Conservation (phyloP, 129 eudicot species). For the Escallonia herrerae region DNA sequence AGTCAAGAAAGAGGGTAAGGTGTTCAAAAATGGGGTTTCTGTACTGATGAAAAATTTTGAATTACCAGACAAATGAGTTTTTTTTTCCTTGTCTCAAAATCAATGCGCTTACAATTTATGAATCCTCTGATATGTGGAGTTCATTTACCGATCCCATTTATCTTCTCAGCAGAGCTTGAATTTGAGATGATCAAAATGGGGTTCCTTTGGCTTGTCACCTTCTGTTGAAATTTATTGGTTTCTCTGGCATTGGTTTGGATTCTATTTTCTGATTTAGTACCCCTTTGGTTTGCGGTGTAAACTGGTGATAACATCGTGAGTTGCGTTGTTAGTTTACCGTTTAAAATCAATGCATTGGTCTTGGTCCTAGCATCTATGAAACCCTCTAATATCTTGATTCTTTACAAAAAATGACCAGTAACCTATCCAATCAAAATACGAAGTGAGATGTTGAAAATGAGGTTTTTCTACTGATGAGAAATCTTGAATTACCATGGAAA, state of each 20-base stretch:
- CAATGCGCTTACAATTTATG: no score
- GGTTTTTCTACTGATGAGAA: constrained; percentile 13
- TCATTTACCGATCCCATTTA: no score
- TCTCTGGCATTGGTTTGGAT: no score
- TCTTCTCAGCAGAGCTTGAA: no score
- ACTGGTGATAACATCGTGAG: no score
- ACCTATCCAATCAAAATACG: neutral
- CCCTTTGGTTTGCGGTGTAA: no score
- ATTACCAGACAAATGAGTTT: neutral
- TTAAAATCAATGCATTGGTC: neutral
- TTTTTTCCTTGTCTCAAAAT: no score
- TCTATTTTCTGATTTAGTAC: no score
- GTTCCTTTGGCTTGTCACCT: no score
- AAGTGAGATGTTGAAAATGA: neutral
- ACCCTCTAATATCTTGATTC: neutral
- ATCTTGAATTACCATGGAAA: constrained; percentile 31
- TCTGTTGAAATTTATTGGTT: no score
- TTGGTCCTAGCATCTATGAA: neutral
- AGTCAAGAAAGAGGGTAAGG: neutral
- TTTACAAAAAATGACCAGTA: neutral
- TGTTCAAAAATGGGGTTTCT: neutral
- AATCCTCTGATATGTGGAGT: no score
- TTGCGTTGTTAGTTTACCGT: neutral
- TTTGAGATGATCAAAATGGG: no score
- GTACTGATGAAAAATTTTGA: neutral